Percentiles rank a stretch among this genome's conserved stretches.
Conservation (phyloP, 306 rosid species). For the Citrullus amarus region DNA sequence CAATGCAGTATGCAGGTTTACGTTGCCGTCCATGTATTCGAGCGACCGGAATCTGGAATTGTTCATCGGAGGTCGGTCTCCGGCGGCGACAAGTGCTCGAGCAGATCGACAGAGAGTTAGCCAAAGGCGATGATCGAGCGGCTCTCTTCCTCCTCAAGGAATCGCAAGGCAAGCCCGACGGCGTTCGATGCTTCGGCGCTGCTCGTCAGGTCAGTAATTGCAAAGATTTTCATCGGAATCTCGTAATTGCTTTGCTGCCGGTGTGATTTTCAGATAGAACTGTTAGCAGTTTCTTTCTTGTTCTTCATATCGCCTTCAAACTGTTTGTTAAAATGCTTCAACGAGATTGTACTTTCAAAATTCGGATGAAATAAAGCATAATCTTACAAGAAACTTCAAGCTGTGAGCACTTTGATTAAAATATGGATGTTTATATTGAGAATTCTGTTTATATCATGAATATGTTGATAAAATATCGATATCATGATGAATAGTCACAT, state of each 20-base stretch:
- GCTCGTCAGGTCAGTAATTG: conserved; percentile 55
- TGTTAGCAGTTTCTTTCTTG: too few relatives aligned
- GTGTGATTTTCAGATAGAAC: background rate
- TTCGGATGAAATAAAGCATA: background rate
- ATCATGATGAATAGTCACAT: too few relatives aligned
- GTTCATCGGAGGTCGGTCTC: conserved; percentile 36
- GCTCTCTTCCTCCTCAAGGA: conserved; percentile 60
- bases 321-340: conserved; percentile 2
- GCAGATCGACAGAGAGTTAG: conserved; percentile 50
- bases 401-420: too few relatives aligned
- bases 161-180: conserved; percentile 55
- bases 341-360: background rate
- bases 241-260: background rate
- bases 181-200: conserved; percentile 68
- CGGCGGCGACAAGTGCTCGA: conserved; percentile 40
- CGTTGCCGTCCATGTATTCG: conserved; percentile 14
- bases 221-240: background rate
- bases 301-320: background rate
- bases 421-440: too few relatives aligned
- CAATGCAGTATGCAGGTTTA: conserved; percentile 29
- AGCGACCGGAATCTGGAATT: conserved; percentile 13
- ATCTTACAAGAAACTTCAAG: too few relatives aligned
- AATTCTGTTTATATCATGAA: too few relatives aligned
- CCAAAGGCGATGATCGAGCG: conserved; percentile 56
- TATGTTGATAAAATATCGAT: too few relatives aligned